A percentile compares a stretch with the other conserved stretches of the same genome.
Evolutionary conservation across 192 early-diverging fungal species (phyloP).

Genomic region (Backusella tarrabulga): DNA sequence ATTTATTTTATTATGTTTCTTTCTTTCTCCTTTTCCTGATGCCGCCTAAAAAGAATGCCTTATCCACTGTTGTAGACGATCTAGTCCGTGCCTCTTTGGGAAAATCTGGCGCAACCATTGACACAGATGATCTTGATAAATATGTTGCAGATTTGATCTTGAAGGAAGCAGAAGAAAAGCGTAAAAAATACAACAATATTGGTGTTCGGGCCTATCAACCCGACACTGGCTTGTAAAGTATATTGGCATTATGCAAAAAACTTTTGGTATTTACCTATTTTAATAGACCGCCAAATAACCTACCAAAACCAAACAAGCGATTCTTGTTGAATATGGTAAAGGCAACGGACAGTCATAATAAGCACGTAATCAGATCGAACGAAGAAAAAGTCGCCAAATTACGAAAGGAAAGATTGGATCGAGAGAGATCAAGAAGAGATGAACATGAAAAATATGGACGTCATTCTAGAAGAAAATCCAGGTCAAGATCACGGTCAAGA

Average conservation of each 20-base stretch:
- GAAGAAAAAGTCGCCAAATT: constrained; percentile 44
- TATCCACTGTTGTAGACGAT: constrained; percentile 28
- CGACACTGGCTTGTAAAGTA: constrained; percentile 22
- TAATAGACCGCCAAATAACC: constrained; percentile 37
- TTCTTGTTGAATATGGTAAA: constrained; percentile 56
- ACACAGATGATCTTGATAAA: constrained; percentile 54
- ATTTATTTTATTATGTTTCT: background rate
- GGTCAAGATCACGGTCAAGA: background rate
- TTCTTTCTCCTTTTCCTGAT: background rate
- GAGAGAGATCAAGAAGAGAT: constrained; percentile 12
- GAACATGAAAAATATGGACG: background rate
- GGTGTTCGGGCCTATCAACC: constrained; percentile 42
- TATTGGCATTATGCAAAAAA: background rate
- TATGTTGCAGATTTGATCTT: constrained; percentile 54
- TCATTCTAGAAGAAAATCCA: background rate
- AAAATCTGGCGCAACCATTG: constrained; percentile 25
- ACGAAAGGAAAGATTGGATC: constrained; percentile 6
- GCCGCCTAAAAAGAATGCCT: constrained; percentile 6
- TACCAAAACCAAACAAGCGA: constrained; percentile 56
- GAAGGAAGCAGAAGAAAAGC: constrained; percentile 41
- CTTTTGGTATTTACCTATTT: background rate
- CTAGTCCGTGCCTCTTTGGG: constrained; percentile 52
- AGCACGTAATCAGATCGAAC: constrained; percentile 44
- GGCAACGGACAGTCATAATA: constrained; percentile 53
- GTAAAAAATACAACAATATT: constrained; percentile 36